phyloP scores from a whole-genome alignment of 352 stramenopile species.

The Globisporangium cylindrosporum region DNA sequence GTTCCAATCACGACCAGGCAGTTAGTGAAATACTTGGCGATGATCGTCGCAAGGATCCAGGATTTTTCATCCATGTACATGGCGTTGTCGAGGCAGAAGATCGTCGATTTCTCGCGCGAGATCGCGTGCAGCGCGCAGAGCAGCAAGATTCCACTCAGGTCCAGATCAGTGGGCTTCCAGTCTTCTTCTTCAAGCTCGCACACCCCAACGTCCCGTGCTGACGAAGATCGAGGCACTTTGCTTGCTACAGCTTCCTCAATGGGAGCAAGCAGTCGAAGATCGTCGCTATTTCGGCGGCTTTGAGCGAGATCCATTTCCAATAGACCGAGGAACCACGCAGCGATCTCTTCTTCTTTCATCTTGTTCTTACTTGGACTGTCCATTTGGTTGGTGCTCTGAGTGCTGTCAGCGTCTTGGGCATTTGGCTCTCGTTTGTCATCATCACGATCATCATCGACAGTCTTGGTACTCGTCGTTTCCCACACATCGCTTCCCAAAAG shows the following conservation, averaged over 20 bases:
- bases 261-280: constrained; percentile 10
- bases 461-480: background rate
- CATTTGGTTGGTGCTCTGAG: constrained; percentile 5
- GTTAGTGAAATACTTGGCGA: constrained; percentile 87
- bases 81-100: constrained; percentile 82
- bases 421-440: background rate
- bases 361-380: constrained; percentile 29
- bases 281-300: constrained; percentile 26
- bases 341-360: constrained; percentile 68
- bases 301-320: constrained; percentile 56
- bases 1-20: constrained; percentile 73
- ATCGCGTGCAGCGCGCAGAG: constrained; percentile 78
- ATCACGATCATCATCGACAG: background rate
- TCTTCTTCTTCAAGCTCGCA: constrained; percentile 31
- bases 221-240: background rate
- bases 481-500: constrained; percentile 17
- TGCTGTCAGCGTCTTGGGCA: constrained; percentile 31
- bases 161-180: constrained; percentile 60
- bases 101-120: constrained; percentile 55
- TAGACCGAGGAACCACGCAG: constrained; percentile 63
- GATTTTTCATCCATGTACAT: constrained; percentile 89
- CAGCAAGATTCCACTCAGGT: constrained; percentile 72
- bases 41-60: constrained; percentile 76
- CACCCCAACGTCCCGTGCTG: background rate
- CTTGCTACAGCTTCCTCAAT: constrained; percentile 10